A percentile compares a stretch with the other conserved stretches of the same genome.
phyloP scores from a whole-genome alignment of 2,329 filamentous ascomycete genomes.

The Calonectria multiphialidica region DNA sequence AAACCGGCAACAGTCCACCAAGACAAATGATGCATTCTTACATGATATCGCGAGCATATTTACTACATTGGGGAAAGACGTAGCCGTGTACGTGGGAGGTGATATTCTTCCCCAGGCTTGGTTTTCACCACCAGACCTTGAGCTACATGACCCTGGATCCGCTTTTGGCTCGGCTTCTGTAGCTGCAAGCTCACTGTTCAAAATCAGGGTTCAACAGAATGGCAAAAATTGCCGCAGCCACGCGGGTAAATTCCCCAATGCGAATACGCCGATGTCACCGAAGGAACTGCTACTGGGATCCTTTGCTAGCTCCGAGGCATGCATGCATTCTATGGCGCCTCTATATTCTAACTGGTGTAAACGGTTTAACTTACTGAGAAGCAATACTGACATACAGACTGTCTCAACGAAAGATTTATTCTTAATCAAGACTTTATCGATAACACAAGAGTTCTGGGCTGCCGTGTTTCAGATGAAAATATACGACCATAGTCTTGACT shows the following conservation, averaged over 20 bases:
- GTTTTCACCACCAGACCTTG: background rate
- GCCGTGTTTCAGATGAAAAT: background rate
- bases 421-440: background rate
- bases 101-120: background rate
- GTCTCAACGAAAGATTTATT: background rate
- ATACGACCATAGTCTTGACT: background rate
- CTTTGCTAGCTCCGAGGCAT: background rate
- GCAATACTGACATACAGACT: background rate
- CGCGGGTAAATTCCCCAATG: background rate
- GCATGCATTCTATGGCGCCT: background rate
- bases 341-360: background rate
- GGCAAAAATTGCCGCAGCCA: background rate
- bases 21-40: background rate
- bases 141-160: background rate
- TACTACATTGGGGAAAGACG: background rate
- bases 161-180: background rate
- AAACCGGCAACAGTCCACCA: background rate
- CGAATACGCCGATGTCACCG: background rate
- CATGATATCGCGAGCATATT: background rate
- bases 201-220: background rate
- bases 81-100: background rate
- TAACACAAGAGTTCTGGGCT: background rate
- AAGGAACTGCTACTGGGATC: background rate
- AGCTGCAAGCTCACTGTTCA: background rate
- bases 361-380: background rate